Evolutionary conservation across 805 yeast species (phyloP), one percentile per base, ranked within the genome.

Genomic region (Ogataea zsoltii): DNA sequence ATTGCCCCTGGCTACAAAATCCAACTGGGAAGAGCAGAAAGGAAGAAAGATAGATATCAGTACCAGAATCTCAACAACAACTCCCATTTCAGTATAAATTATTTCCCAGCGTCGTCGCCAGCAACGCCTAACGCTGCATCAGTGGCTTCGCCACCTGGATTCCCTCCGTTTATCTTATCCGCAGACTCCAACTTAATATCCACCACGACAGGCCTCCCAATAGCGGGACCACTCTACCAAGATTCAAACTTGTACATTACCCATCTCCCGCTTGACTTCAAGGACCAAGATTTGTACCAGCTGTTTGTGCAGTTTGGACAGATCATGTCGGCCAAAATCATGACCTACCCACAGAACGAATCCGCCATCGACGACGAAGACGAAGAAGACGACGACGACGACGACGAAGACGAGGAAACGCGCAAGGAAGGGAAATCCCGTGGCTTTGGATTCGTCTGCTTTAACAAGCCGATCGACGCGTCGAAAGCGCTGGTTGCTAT

Each of bases 361-460:
- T 21, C 47, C 14, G 43, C 41, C 10, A 38, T 46, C 15, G 44
- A 36, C 10, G 50, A 46, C 13, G 41, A 26, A 16, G 51, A 41
- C 13, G 43, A 30, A 9, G 48, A 45, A 13, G 29, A 34, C 14
- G 43, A 40, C 10, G 40, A 41, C 28, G 28, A 33, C 9, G 11
- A 25, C 11, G 11, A 25, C 11, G 28, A 28, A 11, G 31, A 28
- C 14, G 31, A 28, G 11, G 14, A 28, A n/a, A 4, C 5, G 14
- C 31, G 19, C 18, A 33, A 26, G 31, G 50, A 54, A 25, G 61
- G 62, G 2, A 70, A 70, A 48, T 84, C 92, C 17, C 79, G 82
- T 61, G 91, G 94, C 16, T 88, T 84, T 61, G 95, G 94, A 36
- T 88, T 88, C 69, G 88, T 87, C 43, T 85, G 89, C 66, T 88